A percentile compares a stretch with the other conserved stretches of the same genome.
phyloP scores from a whole-genome alignment of 208 protist genomes.

The Acanthamoeba royreba region DNA sequence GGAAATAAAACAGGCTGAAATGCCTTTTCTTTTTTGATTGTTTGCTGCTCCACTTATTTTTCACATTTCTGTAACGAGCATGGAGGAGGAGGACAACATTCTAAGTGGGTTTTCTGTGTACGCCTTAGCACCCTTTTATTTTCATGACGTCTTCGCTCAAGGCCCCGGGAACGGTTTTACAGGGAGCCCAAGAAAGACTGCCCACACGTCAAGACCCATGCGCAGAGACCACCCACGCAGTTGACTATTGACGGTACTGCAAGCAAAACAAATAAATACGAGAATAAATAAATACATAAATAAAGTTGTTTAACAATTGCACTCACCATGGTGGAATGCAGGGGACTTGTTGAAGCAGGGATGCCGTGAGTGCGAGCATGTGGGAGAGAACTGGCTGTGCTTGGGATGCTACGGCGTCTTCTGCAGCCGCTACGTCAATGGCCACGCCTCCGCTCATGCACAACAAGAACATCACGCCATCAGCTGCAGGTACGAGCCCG shows the following conservation, averaged over 20 bases:
- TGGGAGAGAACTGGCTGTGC: slow-evolving; percentile 70
- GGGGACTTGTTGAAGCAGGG: neutral
- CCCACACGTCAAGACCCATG: neutral
- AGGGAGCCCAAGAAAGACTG: slow-evolving; percentile 1
- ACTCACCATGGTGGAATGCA: too few relatives aligned
- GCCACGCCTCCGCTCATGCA: slow-evolving; percentile 58
- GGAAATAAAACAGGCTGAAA: too few relatives aligned
- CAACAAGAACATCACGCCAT: slow-evolving; percentile 5
- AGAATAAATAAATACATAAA: too few relatives aligned
- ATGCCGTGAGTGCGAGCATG: slow-evolving; percentile 54
- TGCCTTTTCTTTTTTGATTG: too few relatives aligned
- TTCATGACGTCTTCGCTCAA: neutral
- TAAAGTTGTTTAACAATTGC: too few relatives aligned
- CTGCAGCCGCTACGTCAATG: slow-evolving; percentile 67
- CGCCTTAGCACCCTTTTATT: neutral
- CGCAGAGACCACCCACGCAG: neutral
- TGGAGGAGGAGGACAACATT: neutral
- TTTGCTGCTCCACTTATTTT: too few relatives aligned
- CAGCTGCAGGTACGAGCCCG: neutral
- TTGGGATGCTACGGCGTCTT: slow-evolving; percentile 45
- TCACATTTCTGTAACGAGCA: too few relatives aligned
- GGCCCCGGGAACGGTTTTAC: neutral
- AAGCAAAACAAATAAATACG: too few relatives aligned
- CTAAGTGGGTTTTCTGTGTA: neutral
- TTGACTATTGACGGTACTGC: neutral